These are phyloP conservation scores for Lichenothelia convexa DNA, from an alignment of 495 filamentous ascomycete species.

Conservation along the genomic window DNA sequence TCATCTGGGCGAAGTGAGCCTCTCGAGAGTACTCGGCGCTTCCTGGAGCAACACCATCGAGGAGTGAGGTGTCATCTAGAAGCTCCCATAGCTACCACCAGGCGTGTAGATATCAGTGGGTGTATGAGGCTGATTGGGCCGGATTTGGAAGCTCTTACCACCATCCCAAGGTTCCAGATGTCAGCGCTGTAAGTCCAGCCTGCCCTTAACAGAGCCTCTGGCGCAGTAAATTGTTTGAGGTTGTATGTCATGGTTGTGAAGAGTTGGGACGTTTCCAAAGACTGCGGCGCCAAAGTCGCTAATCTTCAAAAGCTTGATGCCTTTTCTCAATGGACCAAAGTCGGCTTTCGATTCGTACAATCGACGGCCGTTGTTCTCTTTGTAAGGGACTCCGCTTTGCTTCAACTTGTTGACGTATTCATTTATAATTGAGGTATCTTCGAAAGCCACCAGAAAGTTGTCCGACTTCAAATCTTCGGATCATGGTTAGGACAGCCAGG, in stretches of 20 bases:
- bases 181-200: slow-evolving; percentile 7
- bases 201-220: slow-evolving; percentile 5
- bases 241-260: slow-evolving; percentile 27
- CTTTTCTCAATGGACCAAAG: slow-evolving; percentile 22
- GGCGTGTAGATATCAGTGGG: not conserved
- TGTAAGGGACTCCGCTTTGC: slow-evolving; percentile 24
- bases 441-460: slow-evolving; percentile 29
- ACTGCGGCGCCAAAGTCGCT: slow-evolving; percentile 25
- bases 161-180: slow-evolving; percentile 7
- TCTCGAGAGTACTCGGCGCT: slow-evolving; percentile 1
- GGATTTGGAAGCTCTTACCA: not conserved
- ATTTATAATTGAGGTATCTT: slow-evolving; percentile 26
- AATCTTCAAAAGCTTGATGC: slow-evolving; percentile 21
- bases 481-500: not conserved
- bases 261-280: slow-evolving; percentile 18
- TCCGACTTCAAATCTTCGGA: slow-evolving; percentile 27
- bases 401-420: slow-evolving; percentile 23
- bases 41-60: not conserved
- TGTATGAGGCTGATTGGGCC: not conserved
- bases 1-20: slow-evolving; percentile 5
- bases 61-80: slow-evolving; percentile 1
- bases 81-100: slow-evolving; percentile 2
- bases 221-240: slow-evolving; percentile 1
- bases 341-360: slow-evolving; percentile 8
- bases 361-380: slow-evolving; percentile 15